Evolutionary conservation across 352 stramenopile species (phyloP).

Genomic region (Phytophthora idaei): DNA sequence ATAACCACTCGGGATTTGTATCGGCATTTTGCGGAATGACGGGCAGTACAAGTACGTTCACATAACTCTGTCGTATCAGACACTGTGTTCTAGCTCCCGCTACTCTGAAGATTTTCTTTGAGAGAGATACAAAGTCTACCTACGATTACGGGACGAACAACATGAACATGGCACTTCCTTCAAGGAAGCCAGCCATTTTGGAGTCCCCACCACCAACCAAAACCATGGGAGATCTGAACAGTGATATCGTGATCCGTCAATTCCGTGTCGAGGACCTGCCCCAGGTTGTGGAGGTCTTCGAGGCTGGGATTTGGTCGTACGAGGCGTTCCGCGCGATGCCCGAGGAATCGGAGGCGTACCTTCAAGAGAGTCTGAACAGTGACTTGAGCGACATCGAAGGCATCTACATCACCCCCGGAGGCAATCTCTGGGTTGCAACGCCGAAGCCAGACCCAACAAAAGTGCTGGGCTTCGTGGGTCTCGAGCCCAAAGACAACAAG

Average conservation of each 20-base stretch:
- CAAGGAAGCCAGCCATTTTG: not conserved
- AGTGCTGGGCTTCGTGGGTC: conserved; percentile 37
- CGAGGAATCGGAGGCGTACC: conserved; percentile 25
- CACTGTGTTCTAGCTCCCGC: not conserved
- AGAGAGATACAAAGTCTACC: not conserved
- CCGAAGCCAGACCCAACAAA: conserved; percentile 13
- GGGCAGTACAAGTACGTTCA: no score
- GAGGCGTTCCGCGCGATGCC: conserved; percentile 14
- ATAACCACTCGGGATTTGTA: no score
- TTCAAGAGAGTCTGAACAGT: conserved; percentile 27
- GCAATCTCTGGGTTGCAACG: conserved; percentile 59
- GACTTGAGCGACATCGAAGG: conserved; percentile 45
- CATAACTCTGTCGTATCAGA: conserved; percentile 6
- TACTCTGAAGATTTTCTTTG: not conserved
- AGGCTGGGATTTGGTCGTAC: conserved; percentile 36
- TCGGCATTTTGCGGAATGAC: no score
- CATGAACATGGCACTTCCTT: no score
- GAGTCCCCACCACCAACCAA: not conserved
- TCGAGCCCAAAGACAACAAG: conserved; percentile 31
- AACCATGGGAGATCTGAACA: not conserved
- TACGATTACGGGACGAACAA: no score
- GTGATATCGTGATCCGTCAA: conserved; percentile 29
- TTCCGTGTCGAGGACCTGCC: conserved; percentile 31
- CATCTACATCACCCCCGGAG: conserved; percentile 43
- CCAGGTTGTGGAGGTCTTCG: conserved; percentile 39